Evolutionary conservation across 2,329 filamentous ascomycete genomes (phyloP).

Genomic region (Mycosphaerella arachidis): DNA sequence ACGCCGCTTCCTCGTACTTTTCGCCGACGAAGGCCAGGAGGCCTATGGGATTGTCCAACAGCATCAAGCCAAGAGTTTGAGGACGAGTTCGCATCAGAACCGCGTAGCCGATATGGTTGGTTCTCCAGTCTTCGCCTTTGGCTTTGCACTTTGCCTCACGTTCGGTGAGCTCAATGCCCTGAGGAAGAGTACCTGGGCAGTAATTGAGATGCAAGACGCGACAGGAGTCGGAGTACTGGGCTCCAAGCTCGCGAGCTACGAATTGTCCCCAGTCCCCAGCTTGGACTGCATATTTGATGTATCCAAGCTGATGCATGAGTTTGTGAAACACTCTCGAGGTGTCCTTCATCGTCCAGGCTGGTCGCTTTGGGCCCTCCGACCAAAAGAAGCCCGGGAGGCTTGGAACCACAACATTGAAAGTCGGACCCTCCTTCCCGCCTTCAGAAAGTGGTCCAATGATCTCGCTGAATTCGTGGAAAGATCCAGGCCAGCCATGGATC

Average conservation of each 20-base stretch:
- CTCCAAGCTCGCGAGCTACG: conserved; percentile 38
- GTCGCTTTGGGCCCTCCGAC: conserved; percentile 32
- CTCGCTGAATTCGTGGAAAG: conserved; percentile 43
- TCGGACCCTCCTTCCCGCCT: conserved; percentile 25
- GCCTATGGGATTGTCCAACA: conserved; percentile 43
- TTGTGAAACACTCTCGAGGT: conserved; percentile 37
- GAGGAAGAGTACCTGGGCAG: conserved; percentile 36
- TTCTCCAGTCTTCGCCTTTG: conserved; percentile 35
- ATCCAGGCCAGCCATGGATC: conserved; percentile 45
- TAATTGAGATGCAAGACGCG: conserved; percentile 42
- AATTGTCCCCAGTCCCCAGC: conserved; percentile 42
- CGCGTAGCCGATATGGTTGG: conserved; percentile 41
- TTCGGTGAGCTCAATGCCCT: conserved; percentile 29
- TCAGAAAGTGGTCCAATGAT: conserved; percentile 36
- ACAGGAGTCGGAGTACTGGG: conserved; percentile 34
- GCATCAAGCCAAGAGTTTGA: conserved; percentile 41
- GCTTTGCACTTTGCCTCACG: conserved; percentile 34
- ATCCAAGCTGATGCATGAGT: conserved; percentile 41
- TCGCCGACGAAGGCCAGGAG: conserved; percentile 44
- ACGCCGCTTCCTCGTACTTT: conserved; percentile 41
- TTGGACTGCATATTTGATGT: conserved; percentile 37
- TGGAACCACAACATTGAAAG: conserved; percentile 56
- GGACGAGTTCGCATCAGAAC: conserved; percentile 42
- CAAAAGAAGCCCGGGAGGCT: conserved; percentile 55
- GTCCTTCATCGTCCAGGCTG: conserved; percentile 36